Base-by-base conservation (phyloP, 345 rosid genomes). In the Euphorbia pulcherrima region DNA sequence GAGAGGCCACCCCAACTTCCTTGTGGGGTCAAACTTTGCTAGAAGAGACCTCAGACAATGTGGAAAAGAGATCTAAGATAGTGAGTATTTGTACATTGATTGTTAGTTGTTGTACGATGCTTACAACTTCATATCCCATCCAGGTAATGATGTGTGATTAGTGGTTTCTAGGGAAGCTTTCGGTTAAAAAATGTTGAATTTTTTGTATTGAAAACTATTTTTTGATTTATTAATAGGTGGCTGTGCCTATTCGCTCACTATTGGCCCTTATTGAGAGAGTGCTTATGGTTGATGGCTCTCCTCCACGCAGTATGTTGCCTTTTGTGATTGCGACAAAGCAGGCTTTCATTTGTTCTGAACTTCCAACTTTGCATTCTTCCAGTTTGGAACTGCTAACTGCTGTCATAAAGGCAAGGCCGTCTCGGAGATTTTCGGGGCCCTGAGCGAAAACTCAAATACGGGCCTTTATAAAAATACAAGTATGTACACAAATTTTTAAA, bases 211-310 rank as follows among this genome's bases (percentile, higher is more conserved):
- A 44, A 23, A 69, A 48, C 20, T 30, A 16, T 50, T 1, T 50
- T 14, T 73, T 57, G n/a, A 74, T 72, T 75, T 51, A 64, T n/a
- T 69, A 57, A 70, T 67, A 93, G 97, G 83, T 85, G 47, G 54
- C 66, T 55, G 81, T 80, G 69, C 97, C 95, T 46, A 35, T 91
- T 75, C 79, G 79, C 63, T 74, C 89, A 33, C 73, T 91, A 60
- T 75, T 89, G 77, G 82, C 89, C 56, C 87, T 91, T 75, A 79
- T 89, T 75, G 88, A 94, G 74, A 88, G 99, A 75, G 79, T 91
- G 78, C 80, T 91, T 62, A 82, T 77, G 68, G 86, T 91, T 67
- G 86, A 94, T 62, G 99, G 99, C 68, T 86, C 95, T 63, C 65
- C 83, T 63, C 80, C 91, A 56, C 78, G 52, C 52, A 67, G 78